Evolutionary conservation across 2,329 filamentous ascomycete genomes (phyloP).

Genomic region (Aaosphaeria pasadenensis): DNA sequence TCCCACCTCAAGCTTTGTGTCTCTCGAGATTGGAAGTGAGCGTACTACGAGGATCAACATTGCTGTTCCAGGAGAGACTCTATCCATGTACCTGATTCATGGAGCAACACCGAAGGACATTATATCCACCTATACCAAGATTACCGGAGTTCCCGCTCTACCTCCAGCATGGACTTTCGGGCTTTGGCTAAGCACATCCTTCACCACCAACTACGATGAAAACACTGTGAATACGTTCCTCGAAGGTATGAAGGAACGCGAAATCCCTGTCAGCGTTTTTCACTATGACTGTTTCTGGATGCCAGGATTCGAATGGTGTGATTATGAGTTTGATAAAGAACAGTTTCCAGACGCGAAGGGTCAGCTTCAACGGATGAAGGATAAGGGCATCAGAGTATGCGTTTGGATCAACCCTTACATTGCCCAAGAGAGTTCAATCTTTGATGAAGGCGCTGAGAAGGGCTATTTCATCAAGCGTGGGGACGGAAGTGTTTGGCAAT

Average conservation of each 20-base stretch:
- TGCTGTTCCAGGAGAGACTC: conserved; percentile 9
- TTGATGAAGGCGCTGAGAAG: conserved; percentile 9
- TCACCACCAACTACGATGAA: conserved; percentile 11
- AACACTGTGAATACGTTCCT: conserved; percentile 10
- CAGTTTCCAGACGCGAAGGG: conserved; percentile 9
- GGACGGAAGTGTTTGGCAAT: conserved; percentile 11
- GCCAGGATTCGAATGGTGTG: conserved; percentile 11
- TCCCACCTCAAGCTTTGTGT: conserved; percentile 2
- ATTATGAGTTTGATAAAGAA: conserved; percentile 10
- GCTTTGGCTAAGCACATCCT: conserved; percentile 10
- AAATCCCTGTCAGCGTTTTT: conserved; percentile 10
- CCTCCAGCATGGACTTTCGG: conserved; percentile 12
- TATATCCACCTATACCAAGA: conserved; percentile 5
- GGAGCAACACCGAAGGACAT: conserved; percentile 8
- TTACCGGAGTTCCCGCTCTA: conserved; percentile 8
- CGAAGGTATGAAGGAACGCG: conserved; percentile 9
- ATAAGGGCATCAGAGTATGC: conserved; percentile 7
- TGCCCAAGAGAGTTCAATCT: conserved; percentile 10
- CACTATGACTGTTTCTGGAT: conserved; percentile 14
- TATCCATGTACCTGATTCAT: conserved; percentile 10
- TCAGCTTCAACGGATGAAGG: conserved; percentile 6
- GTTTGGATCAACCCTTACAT: conserved; percentile 13
- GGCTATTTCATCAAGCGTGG: conserved; percentile 10
- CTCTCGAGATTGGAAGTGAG: conserved; percentile 9
- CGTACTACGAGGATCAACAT: conserved; percentile 11